Evolutionary conservation across 2,329 filamentous ascomycete species (phyloP).

Genomic region (Arthroderma sp.): DNA sequence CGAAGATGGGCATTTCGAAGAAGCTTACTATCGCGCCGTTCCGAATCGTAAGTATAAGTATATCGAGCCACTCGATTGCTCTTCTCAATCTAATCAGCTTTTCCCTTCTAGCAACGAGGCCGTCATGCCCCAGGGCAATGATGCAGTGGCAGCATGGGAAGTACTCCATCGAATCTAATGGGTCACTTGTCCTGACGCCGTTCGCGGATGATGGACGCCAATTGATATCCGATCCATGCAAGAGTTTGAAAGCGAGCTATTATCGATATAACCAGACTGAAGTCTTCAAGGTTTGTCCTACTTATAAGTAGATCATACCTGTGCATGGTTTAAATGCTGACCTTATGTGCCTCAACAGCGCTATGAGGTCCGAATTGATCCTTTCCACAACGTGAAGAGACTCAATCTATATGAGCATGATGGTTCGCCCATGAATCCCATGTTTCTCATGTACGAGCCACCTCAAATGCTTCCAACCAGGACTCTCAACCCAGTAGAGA

Average conservation of each 20-base stretch:
- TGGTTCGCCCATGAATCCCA: conserved; percentile 51
- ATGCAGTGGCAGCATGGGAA: conserved; percentile 63
- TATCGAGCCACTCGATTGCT: background rate
- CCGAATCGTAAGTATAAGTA: conserved; percentile 53
- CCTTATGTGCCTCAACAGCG: conserved; percentile 15
- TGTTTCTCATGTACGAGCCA: conserved; percentile 51
- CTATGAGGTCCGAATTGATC: conserved; percentile 38
- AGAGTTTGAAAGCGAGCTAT: conserved; percentile 42
- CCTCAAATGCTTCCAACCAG: conserved; percentile 58
- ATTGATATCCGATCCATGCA: conserved; percentile 52
- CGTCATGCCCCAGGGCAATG: conserved; percentile 49
- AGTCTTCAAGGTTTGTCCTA: conserved; percentile 40
- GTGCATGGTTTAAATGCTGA: background rate
- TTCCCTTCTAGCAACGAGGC: conserved; percentile 37
- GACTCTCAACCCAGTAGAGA: conserved; percentile 46
- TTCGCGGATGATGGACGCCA: conserved; percentile 55
- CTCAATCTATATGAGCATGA: conserved; percentile 53
- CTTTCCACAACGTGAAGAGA: conserved; percentile 48
- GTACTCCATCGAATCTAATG: conserved; percentile 43
- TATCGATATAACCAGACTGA: conserved; percentile 55
- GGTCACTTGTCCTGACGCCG: conserved; percentile 46
- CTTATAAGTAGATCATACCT: background rate
- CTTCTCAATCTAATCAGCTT: background rate
- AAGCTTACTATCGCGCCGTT: conserved; percentile 56
- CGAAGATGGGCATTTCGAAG: conserved; percentile 52